These are phyloP conservation scores for Cicer bijugum DNA, from an alignment of 306 rosid genomes.

Conservation along the genomic window DNA sequence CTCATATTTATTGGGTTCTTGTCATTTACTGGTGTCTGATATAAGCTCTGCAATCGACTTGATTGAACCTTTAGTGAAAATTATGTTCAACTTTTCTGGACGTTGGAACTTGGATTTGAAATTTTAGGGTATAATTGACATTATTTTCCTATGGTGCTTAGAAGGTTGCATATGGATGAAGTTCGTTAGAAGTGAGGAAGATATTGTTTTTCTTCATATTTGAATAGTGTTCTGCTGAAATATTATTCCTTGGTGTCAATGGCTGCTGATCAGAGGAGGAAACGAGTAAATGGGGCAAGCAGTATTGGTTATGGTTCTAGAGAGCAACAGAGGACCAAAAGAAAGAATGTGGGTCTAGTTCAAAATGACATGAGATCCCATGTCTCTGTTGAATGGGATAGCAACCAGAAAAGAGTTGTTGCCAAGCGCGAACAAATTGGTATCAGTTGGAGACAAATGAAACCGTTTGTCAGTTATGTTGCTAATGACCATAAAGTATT, in stretches of 20 bases:
- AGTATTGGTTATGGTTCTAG: conserved; percentile 59
- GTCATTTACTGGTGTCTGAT: conserved; percentile 11
- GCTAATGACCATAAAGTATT: conserved; percentile 53
- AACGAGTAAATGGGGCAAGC: conserved; percentile 70
- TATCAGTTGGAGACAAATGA: conserved; percentile 72
- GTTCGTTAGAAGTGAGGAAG: conserved; percentile 43
- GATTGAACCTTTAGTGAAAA: conserved; percentile 25
- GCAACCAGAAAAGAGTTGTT: conserved; percentile 70
- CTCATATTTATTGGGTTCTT: background rate
- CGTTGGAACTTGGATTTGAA: conserved; percentile 29
- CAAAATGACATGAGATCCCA: conserved; percentile 69
- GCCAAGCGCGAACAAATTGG: conserved; percentile 90
- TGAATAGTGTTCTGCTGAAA: conserved; percentile 43
- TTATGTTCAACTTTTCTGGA: conserved; percentile 35
- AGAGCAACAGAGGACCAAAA: conserved; percentile 68
- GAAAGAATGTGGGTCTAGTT: conserved; percentile 56
- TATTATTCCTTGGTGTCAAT: conserved; percentile 49
- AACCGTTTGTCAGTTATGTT: conserved; percentile 54
- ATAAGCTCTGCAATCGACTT: background rate
- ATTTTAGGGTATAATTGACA: conserved; percentile 38
- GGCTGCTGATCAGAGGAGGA: conserved; percentile 95
- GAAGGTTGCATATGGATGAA: conserved; percentile 47
- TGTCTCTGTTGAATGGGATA: conserved; percentile 87
- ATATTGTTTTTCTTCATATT: conserved; percentile 38
- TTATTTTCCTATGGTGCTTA: conserved; percentile 29